Evolutionary conservation across 1,139 yeast genomes (phyloP), one percentile per base, ranked within the genome.

Genomic region (Eremothecium cymbalariae): DNA sequence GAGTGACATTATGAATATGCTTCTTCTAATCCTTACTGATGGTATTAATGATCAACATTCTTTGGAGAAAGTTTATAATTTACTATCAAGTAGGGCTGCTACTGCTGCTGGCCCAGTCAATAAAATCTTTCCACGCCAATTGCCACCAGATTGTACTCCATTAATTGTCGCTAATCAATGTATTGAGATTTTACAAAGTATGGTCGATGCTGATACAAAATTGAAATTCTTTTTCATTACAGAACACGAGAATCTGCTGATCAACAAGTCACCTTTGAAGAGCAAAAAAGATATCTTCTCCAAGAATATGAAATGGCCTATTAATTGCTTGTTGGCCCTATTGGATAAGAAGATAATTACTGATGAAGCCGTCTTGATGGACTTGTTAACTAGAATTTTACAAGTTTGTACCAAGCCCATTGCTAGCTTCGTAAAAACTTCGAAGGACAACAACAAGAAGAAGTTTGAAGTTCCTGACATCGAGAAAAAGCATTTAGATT

Each of bases 381-480:
- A 86, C 50, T 62, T 77, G 25, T 62, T 85, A 25, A 80, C 95
- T 0, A 65, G 83, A 37, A 73, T 85, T 8, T 64, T 86, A 29
- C 90, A 82, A 50, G 74, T 79, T 31, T 74, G 93, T 5, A 81
- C 94, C 0, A 69, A 81, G 42, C 88, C 94, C 1, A 64, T 86
- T 37, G 69, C 68, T 20, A 64, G 69, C 0, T 62, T 77, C 41
- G 64, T 65, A 31, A 63, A 62, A 38, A 55, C 55, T 3, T 46
- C 50, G 11, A 48, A 46, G 32, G 44, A 34, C 6, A 37, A 36
- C 23, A 33, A 27, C 34, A 49, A 46, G 14, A 62, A 50, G 47
- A 57, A 61, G 28, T 68, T 73, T 53, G 67, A 66, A 13, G 64
- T 80, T 2, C 95, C 94, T 1, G 61, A 62, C 32, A 73, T 85